Percentiles rank a stretch among this genome's conserved stretches.
Conservation (phyloP, 2,329 filamentous ascomycete genomes). For the Diaporthe sp. region DNA sequence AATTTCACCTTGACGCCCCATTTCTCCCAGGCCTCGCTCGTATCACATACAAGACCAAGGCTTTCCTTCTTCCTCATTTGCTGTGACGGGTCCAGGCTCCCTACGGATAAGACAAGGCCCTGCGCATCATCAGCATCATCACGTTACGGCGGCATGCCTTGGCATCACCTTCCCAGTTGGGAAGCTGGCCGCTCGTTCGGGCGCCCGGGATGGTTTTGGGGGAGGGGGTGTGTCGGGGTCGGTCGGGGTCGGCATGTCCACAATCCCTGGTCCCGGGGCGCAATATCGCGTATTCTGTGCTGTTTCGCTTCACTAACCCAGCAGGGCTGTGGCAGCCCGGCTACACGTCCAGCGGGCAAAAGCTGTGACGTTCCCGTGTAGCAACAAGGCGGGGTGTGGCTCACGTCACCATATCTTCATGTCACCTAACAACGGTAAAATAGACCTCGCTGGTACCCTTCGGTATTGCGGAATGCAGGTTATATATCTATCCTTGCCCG, state of each 20-base stretch:
- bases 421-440: constrained; percentile 8
- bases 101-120: neutral
- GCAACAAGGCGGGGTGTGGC: constrained; percentile 5
- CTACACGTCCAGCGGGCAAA: neutral
- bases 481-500: constrained; percentile 1
- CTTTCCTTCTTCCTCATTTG: neutral
- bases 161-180: neutral
- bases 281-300: neutral
- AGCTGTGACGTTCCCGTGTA: neutral
- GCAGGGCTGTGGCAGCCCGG: constrained; percentile 4
- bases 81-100: neutral
- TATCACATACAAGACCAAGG: neutral
- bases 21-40: neutral
- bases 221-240: neutral
- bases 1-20: neutral
- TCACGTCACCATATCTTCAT: constrained; percentile 13
- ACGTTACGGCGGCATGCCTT: constrained; percentile 6
- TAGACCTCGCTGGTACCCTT: constrained; percentile 4
- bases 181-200: neutral
- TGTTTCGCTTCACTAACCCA: constrained; percentile 9
- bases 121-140: neutral
- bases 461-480: constrained; percentile 15
- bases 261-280: constrained; percentile 1
- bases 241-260: neutral
- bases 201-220: neutral